Conservation (phyloP, 139 green algal species). For the Chlorella sp. region DNA sequence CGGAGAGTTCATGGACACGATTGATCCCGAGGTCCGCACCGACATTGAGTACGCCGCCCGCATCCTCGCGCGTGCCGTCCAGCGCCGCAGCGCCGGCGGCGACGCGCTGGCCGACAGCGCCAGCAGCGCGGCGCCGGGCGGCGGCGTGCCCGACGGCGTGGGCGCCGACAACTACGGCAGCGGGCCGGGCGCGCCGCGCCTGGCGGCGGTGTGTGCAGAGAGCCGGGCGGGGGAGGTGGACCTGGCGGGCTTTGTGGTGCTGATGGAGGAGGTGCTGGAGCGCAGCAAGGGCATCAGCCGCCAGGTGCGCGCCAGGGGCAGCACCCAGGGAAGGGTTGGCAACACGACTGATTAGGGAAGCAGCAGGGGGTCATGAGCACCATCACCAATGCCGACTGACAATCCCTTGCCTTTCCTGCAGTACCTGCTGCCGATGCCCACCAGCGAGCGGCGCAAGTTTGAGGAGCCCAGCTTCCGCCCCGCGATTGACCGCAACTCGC, state of each 20-base stretch:
- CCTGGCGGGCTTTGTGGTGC: constrained; percentile 38
- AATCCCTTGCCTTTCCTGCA: too few species aligned
- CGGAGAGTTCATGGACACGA: constrained; percentile 64
- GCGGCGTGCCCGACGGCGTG: not conserved
- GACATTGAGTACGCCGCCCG: constrained; percentile 61
- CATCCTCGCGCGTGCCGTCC: constrained; percentile 13
- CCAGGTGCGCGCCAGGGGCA: not conserved
- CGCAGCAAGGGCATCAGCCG: constrained; percentile 23
- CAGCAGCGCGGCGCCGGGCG: constrained; percentile 9
- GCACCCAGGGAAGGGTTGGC: too few species aligned
- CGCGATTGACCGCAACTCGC: constrained; percentile 55
- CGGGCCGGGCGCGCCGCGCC: not conserved
- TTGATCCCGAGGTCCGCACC: constrained; percentile 59
- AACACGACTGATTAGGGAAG: too few species aligned
- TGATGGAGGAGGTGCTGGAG: constrained; percentile 68
- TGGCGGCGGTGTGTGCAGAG: not conserved
- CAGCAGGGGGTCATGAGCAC: too few species aligned
- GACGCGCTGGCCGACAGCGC: constrained; percentile 16
- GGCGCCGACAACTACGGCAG: not conserved
- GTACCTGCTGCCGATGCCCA: constrained; percentile 70
- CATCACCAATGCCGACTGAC: too few species aligned
- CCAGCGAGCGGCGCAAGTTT: constrained; percentile 49
- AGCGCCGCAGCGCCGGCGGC: not conserved
- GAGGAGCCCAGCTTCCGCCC: constrained; percentile 62
- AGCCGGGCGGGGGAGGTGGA: constrained; percentile 24